Base-by-base conservation (phyloP, 2,329 filamentous ascomycete species). In the Tolypocladium tropicale region DNA sequence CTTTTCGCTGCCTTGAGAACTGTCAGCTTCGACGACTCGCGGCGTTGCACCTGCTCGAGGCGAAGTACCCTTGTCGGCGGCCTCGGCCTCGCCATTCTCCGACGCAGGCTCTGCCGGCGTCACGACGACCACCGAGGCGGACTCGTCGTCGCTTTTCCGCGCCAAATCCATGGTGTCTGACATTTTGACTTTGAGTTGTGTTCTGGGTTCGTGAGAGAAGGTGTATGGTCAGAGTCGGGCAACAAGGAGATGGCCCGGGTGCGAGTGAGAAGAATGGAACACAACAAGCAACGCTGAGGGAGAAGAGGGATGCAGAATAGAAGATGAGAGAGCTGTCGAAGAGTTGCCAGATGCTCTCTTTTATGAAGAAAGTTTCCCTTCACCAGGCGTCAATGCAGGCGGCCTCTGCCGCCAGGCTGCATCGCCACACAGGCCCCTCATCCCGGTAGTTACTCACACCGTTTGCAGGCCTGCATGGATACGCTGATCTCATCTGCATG, bases 101-200 rank as follows among this genome's bases (percentile, higher is more conserved):
- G n/a, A 12, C 34, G 25, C 48, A 9, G 48, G 36, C 41, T 54
- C 43, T 7, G 33, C 43, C 3, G 52, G 55, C 32, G 46, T 54
- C 21, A 57, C 55, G 37, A 57, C 53, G 48, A 57, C 55, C 6
- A 54, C 53, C 23, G 55, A 57, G 12, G 28, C 43, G 18, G 55
- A 52, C 37, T 54, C 53, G 18, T 56, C 55, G 36, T 57, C 53
- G 32, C 48, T 54, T 32, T 41, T 52, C 1, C 30, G 52, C 12
- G n/a, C 32, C 11, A 25, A 50, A 30, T 55, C 52, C 9, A 12
- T 7, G 10, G 25, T 28, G 53, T 57, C 53, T 1, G 53, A 46
- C 55, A 57, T 57, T 30, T 18, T 36, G 41, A 10, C 12, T 3
- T 30, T 1, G 4, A 32, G 9, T 3, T 16, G 41, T 28, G 14